Evolutionary conservation across 768 basidiomycete species (phyloP).

Genomic region (Trametes cingulata): DNA sequence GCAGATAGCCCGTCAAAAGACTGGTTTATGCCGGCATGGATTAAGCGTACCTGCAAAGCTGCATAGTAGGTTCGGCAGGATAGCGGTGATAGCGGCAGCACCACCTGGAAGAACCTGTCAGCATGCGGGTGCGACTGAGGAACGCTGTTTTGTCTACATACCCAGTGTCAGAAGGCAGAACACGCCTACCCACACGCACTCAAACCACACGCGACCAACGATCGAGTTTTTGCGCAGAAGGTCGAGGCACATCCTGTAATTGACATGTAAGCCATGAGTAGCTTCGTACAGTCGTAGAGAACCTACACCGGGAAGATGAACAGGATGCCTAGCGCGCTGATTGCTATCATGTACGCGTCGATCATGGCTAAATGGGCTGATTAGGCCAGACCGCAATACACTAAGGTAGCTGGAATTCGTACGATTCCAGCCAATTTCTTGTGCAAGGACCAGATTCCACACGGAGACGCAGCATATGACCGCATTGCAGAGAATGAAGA

Average conservation of each 20-base stretch:
- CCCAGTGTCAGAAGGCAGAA: constrained; percentile 63
- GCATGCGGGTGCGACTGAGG: not conserved
- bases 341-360: constrained; percentile 59
- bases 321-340: constrained; percentile 59
- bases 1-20: not conserved
- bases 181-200: constrained; percentile 58
- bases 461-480: constrained; percentile 64
- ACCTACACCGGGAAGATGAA: constrained; percentile 62
- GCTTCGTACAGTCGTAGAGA: not conserved
- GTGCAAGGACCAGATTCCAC: constrained; percentile 63
- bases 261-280: not conserved
- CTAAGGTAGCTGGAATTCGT: constrained; percentile 20
- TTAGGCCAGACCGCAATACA: not conserved
- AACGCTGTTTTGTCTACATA: constrained; percentile 33
- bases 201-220: constrained; percentile 70
- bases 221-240: constrained; percentile 51
- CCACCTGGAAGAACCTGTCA: constrained; percentile 42
- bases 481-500: constrained; percentile 66
- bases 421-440: constrained; percentile 40
- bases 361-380: constrained; percentile 40
- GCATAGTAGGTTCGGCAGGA: constrained; percentile 41
- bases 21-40: not conserved
- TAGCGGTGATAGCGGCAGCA: constrained; percentile 49
- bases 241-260: constrained; percentile 57
- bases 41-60: not conserved